These are phyloP conservation scores for Phylloporus sp. DNA, from an alignment of 1,284 basidiomycete genomes.

Conservation along the genomic window DNA sequence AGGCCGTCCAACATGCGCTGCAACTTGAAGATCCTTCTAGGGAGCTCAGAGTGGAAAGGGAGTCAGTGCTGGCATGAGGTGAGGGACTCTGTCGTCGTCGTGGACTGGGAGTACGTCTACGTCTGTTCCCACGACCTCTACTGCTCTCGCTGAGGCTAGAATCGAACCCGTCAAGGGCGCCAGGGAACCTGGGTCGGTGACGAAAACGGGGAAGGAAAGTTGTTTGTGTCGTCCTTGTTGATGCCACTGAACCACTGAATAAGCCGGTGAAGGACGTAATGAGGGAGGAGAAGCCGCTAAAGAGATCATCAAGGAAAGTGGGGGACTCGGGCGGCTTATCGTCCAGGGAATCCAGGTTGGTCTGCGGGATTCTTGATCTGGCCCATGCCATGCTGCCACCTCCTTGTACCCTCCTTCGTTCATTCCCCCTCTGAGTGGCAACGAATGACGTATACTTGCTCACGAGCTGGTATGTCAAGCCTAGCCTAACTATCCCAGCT, in stretches of 20 bases:
- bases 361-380: constrained; percentile 19
- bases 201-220: constrained; percentile 2
- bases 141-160: constrained; percentile 5
- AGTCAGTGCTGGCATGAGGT: constrained; percentile 37
- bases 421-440: constrained; percentile 44
- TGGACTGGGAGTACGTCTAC: neutral
- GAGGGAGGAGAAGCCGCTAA: constrained; percentile 20
- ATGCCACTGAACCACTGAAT: neutral
- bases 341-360: neutral
- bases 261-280: constrained; percentile 23
- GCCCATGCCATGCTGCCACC: constrained; percentile 15
- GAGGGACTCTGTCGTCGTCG: constrained; percentile 6
- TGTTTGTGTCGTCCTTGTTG: neutral
- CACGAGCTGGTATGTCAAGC: constrained; percentile 53
- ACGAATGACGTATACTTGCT: constrained; percentile 61
- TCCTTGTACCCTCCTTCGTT: constrained; percentile 1
- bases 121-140: constrained; percentile 8
- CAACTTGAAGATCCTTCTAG: constrained; percentile 37
- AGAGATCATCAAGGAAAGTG: constrained; percentile 24
- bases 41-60: constrained; percentile 55
- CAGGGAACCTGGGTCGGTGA: constrained; percentile 17
- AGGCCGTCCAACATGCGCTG: constrained; percentile 41
- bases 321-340: neutral
- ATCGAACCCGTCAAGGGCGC: constrained; percentile 11
- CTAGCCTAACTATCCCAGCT: constrained; percentile 52